phyloP scores from a whole-genome alignment of 805 yeast genomes.

The Yarrowia hollandica region DNA sequence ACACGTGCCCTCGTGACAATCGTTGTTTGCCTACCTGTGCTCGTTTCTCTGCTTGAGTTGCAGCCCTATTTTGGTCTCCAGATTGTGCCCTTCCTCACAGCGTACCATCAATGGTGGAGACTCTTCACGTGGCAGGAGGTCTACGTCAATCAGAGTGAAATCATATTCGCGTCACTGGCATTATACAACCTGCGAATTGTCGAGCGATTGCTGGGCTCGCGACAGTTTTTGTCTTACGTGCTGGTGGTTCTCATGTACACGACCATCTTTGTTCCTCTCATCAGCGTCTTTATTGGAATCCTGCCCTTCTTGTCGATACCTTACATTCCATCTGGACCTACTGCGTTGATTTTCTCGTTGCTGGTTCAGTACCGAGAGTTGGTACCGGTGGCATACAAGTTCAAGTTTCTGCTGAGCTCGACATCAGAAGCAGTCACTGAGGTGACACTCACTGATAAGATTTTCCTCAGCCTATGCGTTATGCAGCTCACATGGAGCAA shows the following conservation, averaged over 20 bases:
- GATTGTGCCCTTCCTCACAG: constrained; percentile 42
- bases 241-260: constrained; percentile 35
- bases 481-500: constrained; percentile 43
- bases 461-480: constrained; percentile 41
- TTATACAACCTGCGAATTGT: constrained; percentile 45
- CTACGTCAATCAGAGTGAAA: constrained; percentile 43
- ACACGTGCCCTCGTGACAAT: constrained; percentile 38
- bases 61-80: constrained; percentile 43
- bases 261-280: constrained; percentile 34
- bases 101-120: constrained; percentile 45
- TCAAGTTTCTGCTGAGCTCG: constrained; percentile 37
- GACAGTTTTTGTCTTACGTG: constrained; percentile 41
- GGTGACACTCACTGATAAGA: constrained; percentile 40
- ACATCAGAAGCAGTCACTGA: constrained; percentile 32
- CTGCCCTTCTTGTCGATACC: constrained; percentile 31
- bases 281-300: constrained; percentile 19
- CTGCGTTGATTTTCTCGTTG: constrained; percentile 42
- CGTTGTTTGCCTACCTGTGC: constrained; percentile 39
- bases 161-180: constrained; percentile 42
- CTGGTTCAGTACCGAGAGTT: constrained; percentile 43
- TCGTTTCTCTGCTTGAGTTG: constrained; percentile 43
- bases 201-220: constrained; percentile 45
- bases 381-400: constrained; percentile 46
- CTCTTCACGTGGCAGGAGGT: constrained; percentile 39
- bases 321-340: constrained; percentile 43